Evolutionary conservation across 1,284 basidiomycete genomes (phyloP), one percentile per base, ranked within the genome.

Genomic region (Ceratobasidium sp.): DNA sequence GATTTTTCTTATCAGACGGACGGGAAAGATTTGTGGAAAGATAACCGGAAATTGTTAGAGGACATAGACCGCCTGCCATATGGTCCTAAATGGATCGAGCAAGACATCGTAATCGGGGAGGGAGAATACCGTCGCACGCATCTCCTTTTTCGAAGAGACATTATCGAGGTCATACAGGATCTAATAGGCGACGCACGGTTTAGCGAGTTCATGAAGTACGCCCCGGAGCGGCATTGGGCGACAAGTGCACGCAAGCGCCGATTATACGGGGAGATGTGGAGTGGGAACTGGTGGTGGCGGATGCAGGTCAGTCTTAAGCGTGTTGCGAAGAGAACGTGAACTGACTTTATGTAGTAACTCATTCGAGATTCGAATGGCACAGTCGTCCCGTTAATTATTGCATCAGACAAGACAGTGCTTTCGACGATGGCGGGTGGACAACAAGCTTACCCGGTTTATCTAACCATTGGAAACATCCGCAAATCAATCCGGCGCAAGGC

Each of bases 101-200:
- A 47, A 26, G 23, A 49, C 11, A 50, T 50, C 21, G 13, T 26
- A 4, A 46, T 63, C 13, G 46, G 44, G 9, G 61, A 63, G 28
- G 61, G 61, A 26, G n/a, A 30, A 7, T 38, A 63, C 28, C 44
- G 44, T 32, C 21, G 30, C 23, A 63, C n/a, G 50, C 46, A 32
- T 21, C 35, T n/a, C 30, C 14, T 50, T 26, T 63, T 49, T 30
- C 26, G 32, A 32, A 26, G 61, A 11, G n/a, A 63, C 21, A 63
- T 63, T n/a, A 30, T 63, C 18, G 61, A 63, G 18, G 38, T 63
- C 5, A 50, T 84, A 7, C 32, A 64, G 1, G 80, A 83, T 44
- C 73, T 75, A 3, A 26, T 75, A 2, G 47, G 66, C 8, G 72
- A 75, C 23, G 44, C 73, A 30, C 44, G 23, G 11, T 73, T 75